A percentile compares a stretch with the other conserved stretches of the same genome.
Evolutionary conservation across 2,329 filamentous ascomycete species (phyloP).

Genomic region (Eurotiales sp.): DNA sequence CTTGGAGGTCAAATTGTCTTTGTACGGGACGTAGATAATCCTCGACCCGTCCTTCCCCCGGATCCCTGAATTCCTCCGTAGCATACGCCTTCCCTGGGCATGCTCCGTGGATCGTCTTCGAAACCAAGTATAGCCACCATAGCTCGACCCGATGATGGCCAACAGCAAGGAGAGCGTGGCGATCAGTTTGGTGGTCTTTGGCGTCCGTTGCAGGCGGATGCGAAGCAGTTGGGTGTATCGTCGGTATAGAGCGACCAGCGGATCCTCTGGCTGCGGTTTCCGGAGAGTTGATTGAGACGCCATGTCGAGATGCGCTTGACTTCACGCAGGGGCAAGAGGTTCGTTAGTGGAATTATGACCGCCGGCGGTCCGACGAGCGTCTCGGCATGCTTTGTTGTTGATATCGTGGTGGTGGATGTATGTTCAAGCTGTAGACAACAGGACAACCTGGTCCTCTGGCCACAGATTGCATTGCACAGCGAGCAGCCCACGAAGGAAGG

Average conservation of each 20-base stretch:
- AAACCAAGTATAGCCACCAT: constrained; percentile 77
- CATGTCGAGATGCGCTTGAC: constrained; percentile 51
- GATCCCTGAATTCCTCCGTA: constrained; percentile 88
- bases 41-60: constrained; percentile 91
- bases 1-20: constrained; percentile 70
- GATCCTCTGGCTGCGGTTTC: constrained; percentile 61
- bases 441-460: too few species aligned
- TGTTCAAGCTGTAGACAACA: background rate
- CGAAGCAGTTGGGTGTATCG: constrained; percentile 49
- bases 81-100: constrained; percentile 74
- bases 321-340: background rate
- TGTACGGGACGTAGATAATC: constrained; percentile 93
- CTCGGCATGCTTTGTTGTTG: constrained; percentile 11
- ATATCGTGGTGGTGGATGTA: too few species aligned
- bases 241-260: constrained; percentile 59
- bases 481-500: background rate
- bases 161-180: constrained; percentile 71
- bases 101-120: constrained; percentile 68
- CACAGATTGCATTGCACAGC: too few species aligned
- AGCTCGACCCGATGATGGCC: constrained; percentile 73
- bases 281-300: constrained; percentile 82
- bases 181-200: constrained; percentile 67
- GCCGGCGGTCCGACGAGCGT: constrained; percentile 5
- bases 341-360: constrained; percentile 12
- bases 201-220: constrained; percentile 57